Percentiles rank a stretch among this genome's conserved stretches.
phyloP scores from a whole-genome alignment of 2,329 filamentous ascomycete genomes.

The Botrytis byssoidea region DNA sequence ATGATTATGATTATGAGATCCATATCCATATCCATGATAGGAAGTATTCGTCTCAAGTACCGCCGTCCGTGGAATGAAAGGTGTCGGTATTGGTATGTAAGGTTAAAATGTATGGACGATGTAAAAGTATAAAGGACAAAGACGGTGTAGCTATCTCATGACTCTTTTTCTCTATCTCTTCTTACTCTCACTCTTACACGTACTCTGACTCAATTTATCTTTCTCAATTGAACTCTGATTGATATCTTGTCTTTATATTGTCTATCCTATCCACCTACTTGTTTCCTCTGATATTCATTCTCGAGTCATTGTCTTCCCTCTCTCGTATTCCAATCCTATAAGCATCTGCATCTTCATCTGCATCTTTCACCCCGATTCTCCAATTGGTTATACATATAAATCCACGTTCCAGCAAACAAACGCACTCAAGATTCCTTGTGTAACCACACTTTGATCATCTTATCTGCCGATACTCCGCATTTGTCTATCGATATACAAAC shows the following conservation, averaged over 20 bases:
- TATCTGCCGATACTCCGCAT: not conserved
- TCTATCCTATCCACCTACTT: not conserved
- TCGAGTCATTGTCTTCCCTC: not conserved
- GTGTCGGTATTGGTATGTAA: not conserved
- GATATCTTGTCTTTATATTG: not conserved
- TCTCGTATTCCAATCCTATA: not conserved
- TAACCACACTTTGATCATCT: not conserved
- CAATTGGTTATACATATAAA: not conserved
- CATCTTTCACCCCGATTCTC: not conserved
- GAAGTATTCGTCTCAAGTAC: not conserved
- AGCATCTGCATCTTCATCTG: not conserved
- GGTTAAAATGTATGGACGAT: not conserved
- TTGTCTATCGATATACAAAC: not conserved
- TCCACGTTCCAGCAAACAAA: not conserved
- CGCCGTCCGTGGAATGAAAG: not conserved
- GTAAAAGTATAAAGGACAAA: not conserved
- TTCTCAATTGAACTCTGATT: not conserved
- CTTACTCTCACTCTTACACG: not conserved
- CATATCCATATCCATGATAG: not conserved
- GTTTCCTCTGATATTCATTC: not conserved
- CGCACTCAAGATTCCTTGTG: not conserved
- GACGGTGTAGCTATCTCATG: not conserved
- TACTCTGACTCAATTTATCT: not conserved
- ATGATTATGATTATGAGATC: not conserved
- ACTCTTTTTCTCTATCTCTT: not conserved